Base-by-base conservation (phyloP, 257 asterid genomes). In the Coffea eugenioides region DNA sequence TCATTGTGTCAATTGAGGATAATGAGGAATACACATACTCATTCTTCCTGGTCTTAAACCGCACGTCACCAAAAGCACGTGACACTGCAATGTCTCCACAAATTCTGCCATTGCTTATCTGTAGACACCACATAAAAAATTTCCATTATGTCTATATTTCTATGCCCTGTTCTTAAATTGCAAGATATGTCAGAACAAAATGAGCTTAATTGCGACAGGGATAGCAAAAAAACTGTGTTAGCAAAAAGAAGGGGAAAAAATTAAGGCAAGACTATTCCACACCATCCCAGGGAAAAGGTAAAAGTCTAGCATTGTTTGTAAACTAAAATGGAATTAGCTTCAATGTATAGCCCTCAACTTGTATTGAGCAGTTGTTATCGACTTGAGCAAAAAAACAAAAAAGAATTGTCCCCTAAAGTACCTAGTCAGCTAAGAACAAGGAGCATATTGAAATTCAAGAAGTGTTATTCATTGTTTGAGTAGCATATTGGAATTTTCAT, bases 41-140 rank as follows among this genome's bases (percentile, higher is more conserved):
- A 6, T 83, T 79, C 88, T 91, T 94, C 92, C 90, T 92, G 80
- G 87, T 89, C 90, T 96, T 96, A 75, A 96, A 96, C 77, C 97
- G 88, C 71, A 89, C 83, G 85, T 96, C 99, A n/a, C 99, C 99
- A 84, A 96, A 94, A 76, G 99, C 91, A 83, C 97, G 99, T 59
- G 99, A 94, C 34, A 96, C 97, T 51, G 99, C 87, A 31, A 96
- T 91, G 80, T 96, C 98, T 67, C 97, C 97, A 76, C 99, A 94
- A 49, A 96, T 92, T 86, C 99, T 90, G 81, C 99, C 98, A 82
- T 94, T 85, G 57, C 67, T 83, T 80, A 96, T 93, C 99, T 95
- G 88, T 78, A 82, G 66, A 82, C 20, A 79, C 39, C 64, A 77
- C 27, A 71, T 20, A 49, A 76, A 77, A 45, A 62, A 21, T 16